phyloP scores from a whole-genome alignment of 768 basidiomycete species.

The Lanmaoa pseudosensibilis region DNA sequence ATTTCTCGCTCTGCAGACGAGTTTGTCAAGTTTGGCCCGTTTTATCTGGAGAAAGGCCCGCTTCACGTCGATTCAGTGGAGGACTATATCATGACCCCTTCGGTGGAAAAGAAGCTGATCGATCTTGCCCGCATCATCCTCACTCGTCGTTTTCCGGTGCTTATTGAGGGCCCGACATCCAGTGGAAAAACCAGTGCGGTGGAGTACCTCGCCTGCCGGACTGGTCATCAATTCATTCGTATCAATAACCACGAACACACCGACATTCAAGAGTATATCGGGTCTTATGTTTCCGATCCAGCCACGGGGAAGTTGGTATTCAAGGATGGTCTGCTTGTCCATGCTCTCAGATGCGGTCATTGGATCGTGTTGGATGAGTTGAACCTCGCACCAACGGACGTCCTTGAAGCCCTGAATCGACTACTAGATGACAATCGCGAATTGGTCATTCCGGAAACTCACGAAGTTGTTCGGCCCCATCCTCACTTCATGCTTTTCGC shows the following conservation, averaged over 20 bases:
- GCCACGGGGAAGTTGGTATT: constrained; percentile 91
- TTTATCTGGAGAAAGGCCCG: constrained; percentile 83
- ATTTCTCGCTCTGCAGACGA: constrained; percentile 46
- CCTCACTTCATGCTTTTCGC: constrained; percentile 98
- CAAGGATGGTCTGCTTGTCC: constrained; percentile 91
- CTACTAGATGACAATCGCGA: constrained; percentile 97
- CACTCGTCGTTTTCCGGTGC: constrained; percentile 86
- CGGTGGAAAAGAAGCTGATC: constrained; percentile 90
- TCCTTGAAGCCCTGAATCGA: constrained; percentile 94
- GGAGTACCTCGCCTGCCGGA: constrained; percentile 89
- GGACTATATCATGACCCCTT: constrained; percentile 93
- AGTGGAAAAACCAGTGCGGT: constrained; percentile 97
- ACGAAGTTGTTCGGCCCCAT: constrained; percentile 91
- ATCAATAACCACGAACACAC: constrained; percentile 99
- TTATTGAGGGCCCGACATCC: constrained; percentile 98
- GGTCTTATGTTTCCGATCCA: constrained; percentile 93
- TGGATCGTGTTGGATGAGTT: constrained; percentile 99
- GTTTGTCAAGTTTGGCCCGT: constrained; percentile 85
- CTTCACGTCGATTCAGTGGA: constrained; percentile 61
- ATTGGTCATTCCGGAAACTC: constrained; percentile 91
- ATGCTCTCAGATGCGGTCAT: constrained; percentile 85
- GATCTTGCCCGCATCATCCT: constrained; percentile 91
- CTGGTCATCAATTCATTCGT: constrained; percentile 93
- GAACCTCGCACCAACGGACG: constrained; percentile 96
- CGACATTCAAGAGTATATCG: constrained; percentile 98